These are phyloP conservation scores for Saccharomycopsis oosterbeekiorum DNA, from an alignment of 805 yeast species.

Conservation along the genomic window DNA sequence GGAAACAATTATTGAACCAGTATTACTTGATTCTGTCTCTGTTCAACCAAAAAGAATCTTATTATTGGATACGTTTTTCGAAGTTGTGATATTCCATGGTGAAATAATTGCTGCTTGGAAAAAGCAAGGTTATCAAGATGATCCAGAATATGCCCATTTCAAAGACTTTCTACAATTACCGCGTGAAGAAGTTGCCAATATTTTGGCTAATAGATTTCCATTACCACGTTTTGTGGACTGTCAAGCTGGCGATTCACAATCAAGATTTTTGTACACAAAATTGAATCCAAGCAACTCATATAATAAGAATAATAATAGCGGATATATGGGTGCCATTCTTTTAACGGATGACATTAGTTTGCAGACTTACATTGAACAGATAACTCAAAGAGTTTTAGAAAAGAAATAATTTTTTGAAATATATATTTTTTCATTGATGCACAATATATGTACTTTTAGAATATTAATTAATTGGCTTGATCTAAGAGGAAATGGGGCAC, in stretches of 20 bases:
- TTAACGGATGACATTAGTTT: slow-evolving; percentile 19
- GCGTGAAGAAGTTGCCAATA: slow-evolving; percentile 81
- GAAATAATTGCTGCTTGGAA: slow-evolving; percentile 94
- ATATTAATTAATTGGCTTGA: neutral
- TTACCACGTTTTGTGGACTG: slow-evolving; percentile 95
- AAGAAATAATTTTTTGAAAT: neutral
- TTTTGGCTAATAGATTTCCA: slow-evolving; percentile 91
- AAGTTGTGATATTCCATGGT: slow-evolving; percentile 91
- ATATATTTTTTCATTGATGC: neutral
- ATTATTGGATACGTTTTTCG: slow-evolving; percentile 92
- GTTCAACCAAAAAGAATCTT: slow-evolving; percentile 81
- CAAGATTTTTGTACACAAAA: slow-evolving; percentile 89
- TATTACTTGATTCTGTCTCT: slow-evolving; percentile 85
- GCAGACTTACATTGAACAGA: slow-evolving; percentile 14
- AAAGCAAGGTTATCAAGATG: slow-evolving; percentile 87
- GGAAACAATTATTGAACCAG: slow-evolving; percentile 41
- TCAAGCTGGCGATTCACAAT: slow-evolving; percentile 98
- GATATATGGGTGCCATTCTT: slow-evolving; percentile 37
- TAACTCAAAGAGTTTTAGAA: slow-evolving; percentile 10
- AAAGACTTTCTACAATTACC: slow-evolving; percentile 82
- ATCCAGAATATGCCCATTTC: slow-evolving; percentile 81
- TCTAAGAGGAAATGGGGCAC: neutral
- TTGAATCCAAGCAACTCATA: slow-evolving; percentile 89
- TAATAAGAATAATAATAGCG: slow-evolving; percentile 39
- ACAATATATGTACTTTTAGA: neutral